These are phyloP conservation scores for Dryas alaskensis DNA, from an alignment of 306 rosid species.

Conservation along the genomic window DNA sequence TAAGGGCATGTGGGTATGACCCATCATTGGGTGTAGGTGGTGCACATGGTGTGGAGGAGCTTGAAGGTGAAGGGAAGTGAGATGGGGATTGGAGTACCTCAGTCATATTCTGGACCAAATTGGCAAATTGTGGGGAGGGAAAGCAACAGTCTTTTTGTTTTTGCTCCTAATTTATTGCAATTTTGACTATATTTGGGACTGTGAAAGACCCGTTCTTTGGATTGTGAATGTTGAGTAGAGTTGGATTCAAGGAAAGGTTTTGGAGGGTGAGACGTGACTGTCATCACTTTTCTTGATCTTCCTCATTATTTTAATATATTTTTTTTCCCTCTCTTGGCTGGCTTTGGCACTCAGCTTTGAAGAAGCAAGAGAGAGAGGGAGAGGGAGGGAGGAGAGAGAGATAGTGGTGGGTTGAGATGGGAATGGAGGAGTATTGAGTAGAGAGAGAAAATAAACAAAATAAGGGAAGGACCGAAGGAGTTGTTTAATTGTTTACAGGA, in stretches of 20 bases:
- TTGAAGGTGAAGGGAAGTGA: constrained; percentile 85
- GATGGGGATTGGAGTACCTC: constrained; percentile 77
- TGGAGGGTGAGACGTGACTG: constrained; percentile 61
- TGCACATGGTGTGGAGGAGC: constrained; percentile 54
- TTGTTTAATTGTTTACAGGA: constrained; percentile 3
- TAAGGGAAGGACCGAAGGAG: background rate
- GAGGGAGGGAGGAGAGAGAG: constrained; percentile 25
- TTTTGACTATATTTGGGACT: constrained; percentile 22
- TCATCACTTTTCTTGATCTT: constrained; percentile 44
- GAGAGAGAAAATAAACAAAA: constrained; percentile 4
- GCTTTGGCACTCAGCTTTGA: constrained; percentile 28
- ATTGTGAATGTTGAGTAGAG: constrained; percentile 51
- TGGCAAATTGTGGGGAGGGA: background rate
- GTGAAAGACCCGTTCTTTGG: constrained; percentile 38
- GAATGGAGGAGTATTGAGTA: constrained; percentile 15
- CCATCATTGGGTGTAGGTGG: constrained; percentile 47
- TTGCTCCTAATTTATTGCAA: constrained; percentile 12
- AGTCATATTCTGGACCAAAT: constrained; percentile 48
- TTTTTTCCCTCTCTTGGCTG: constrained; percentile 18
- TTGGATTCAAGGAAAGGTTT: constrained; percentile 72
- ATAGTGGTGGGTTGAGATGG: constrained; percentile 39
- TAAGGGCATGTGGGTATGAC: constrained; percentile 51
- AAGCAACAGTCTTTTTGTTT: constrained; percentile 33
- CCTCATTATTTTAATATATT: background rate
- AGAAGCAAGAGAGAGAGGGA: constrained; percentile 33